A percentile compares a stretch with the other conserved stretches of the same genome.
These are phyloP conservation scores for Tricholoma hemisulphureum DNA, from an alignment of 768 basidiomycete genomes.

Conservation along the genomic window DNA sequence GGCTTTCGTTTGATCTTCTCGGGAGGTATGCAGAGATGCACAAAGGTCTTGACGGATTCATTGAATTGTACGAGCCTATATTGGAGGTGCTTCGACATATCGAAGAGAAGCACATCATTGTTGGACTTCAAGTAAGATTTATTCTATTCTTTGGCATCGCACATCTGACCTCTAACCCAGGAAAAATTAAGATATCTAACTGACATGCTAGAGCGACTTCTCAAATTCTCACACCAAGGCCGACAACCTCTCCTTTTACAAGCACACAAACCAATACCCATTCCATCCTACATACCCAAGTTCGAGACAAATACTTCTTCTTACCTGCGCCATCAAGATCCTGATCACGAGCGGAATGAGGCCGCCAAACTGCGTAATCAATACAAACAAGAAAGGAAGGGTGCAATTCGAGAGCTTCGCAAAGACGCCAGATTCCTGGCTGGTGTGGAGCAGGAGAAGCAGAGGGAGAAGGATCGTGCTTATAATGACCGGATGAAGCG, in stretches of 20 bases:
- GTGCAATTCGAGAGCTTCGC: conserved; percentile 92
- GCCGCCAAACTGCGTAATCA: conserved; percentile 80
- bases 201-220: conserved; percentile 56
- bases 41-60: conserved; percentile 75
- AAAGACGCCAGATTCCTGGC: conserved; percentile 96
- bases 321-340: conserved; percentile 79
- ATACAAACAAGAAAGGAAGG: conserved; percentile 95
- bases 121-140: conserved; percentile 54
- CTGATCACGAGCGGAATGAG: conserved; percentile 88
- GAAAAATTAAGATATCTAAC: conserved; percentile 41
- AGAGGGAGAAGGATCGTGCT: conserved; percentile 76
- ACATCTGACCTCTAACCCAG: conserved; percentile 35
- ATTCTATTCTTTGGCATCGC: conserved; percentile 6
- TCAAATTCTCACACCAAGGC: conserved; percentile 70
- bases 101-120: conserved; percentile 43
- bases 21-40: conserved; percentile 72
- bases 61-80: conserved; percentile 81
- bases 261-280: conserved; percentile 94
- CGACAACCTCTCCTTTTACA: conserved; percentile 83
- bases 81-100: conserved; percentile 54
- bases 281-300: conserved; percentile 89
- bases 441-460: conserved; percentile 78
- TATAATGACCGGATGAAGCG: conserved; percentile 85
- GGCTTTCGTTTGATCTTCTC: conserved; percentile 60
- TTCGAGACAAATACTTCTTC: conserved; percentile 79